phyloP scores from a whole-genome alignment of 257 asterid genomes.

The Nicotiana noctiflora region DNA sequence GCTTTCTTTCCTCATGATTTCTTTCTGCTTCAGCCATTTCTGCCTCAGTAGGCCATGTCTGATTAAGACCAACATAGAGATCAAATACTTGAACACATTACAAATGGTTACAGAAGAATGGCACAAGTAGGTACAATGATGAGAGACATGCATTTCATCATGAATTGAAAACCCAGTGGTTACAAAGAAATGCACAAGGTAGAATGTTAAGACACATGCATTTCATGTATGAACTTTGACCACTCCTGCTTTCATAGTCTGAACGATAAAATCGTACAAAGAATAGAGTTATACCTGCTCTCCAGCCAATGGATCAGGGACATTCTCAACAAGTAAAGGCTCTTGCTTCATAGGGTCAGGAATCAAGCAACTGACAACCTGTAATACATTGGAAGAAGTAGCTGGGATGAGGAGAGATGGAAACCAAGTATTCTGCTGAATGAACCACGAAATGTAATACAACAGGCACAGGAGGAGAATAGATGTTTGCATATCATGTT shows the following conservation, averaged over 20 bases:
- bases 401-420: conserved; percentile 10
- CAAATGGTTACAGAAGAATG: not conserved
- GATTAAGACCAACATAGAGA: conserved; percentile 20
- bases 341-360: conserved; percentile 97
- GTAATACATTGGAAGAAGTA: conserved; percentile 23
- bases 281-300: conserved; percentile 60
- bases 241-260: not conserved
- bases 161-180: not conserved
- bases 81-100: conserved; percentile 2
- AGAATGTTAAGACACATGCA: not conserved
- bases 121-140: conserved; percentile 1
- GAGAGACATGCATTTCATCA: not conserved
- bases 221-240: not conserved
- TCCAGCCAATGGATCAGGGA: conserved; percentile 84
- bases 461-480: not conserved
- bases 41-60: conserved; percentile 99
- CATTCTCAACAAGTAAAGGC: conserved; percentile 68
- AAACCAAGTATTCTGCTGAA: not conserved
- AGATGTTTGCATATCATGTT: not conserved
- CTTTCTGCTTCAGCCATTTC: conserved; percentile 92
- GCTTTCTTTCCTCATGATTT: conserved; percentile 41
- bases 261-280: not conserved
- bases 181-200: not conserved
- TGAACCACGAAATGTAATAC: not conserved
- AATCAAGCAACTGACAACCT: conserved; percentile 59